Percentiles rank a stretch among this genome's conserved stretches.
Evolutionary conservation across 116 monocot species (phyloP).

Genomic region (Trichopus zeylanicus): DNA sequence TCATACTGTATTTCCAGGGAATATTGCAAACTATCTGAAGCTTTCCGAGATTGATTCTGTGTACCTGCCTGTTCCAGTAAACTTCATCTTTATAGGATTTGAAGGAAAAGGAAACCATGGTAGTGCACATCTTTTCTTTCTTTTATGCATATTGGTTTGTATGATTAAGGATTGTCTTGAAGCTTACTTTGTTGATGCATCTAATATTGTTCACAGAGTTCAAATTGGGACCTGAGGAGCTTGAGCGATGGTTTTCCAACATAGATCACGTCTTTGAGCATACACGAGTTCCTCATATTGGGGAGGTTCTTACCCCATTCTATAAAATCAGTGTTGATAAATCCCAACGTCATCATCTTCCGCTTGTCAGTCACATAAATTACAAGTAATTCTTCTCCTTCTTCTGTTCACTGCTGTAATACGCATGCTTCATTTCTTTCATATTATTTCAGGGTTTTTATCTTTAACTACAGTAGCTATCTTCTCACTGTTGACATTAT

Average conservation of each 20-base stretch:
- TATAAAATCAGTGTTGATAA: conserved; percentile 69
- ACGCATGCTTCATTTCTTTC: not conserved
- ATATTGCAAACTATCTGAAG: conserved; percentile 84
- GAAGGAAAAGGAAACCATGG: conserved; percentile 94
- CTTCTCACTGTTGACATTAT: not conserved
- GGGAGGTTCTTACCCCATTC: conserved; percentile 81
- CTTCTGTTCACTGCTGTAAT: not conserved
- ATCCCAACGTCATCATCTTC: conserved; percentile 68
- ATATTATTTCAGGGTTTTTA: not conserved
- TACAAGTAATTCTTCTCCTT: conserved; percentile 59
- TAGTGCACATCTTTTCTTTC: conserved; percentile 10
- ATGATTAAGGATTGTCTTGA: not conserved
- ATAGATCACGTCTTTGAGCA: conserved; percentile 94
- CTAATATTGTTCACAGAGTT: conserved; percentile 43
- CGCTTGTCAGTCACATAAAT: conserved; percentile 80
- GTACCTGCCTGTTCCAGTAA: conserved; percentile 77
- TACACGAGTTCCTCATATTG: conserved; percentile 81
- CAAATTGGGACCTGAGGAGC: conserved; percentile 67
- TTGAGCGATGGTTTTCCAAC: conserved; percentile 92
- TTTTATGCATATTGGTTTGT: not conserved
- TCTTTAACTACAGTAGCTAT: not conserved
- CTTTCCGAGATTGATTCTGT: conserved; percentile 77
- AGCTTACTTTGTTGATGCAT: not conserved
- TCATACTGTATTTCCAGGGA: conserved; percentile 33
- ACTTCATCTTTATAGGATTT: conserved; percentile 97